Base-by-base conservation (phyloP, 176 grass and related monocot genomes). In the Rhipidocladum racemiflorum region DNA sequence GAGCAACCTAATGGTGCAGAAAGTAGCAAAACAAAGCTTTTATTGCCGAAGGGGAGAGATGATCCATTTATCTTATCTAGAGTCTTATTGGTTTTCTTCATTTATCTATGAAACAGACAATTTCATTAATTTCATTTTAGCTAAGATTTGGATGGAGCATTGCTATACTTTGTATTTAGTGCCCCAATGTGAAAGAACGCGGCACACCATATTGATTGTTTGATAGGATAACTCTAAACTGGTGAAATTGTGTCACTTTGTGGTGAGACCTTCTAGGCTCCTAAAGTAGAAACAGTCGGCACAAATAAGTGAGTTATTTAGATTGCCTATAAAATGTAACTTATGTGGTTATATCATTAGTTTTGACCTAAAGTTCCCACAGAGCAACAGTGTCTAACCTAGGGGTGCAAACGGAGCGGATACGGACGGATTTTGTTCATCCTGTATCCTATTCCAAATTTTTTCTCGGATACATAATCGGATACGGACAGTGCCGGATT, bases 291-390 rank as follows among this genome's bases (percentile, higher is more conserved):
- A 27, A 80, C 32, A 81, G 35, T 69, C 6, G 10, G 66, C 10
- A 21, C 2, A 80, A 75, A 80, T 27, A 68, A 68, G 27, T 8
- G 65, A 66, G 30, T 67, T 80, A n/a, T 67, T 80, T 28, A 69
- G 15, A 57, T 56, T 54, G 40, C 30, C 38, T 70, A 57, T 18
- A 54, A 12, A 18, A 40, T 32, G 65, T 17, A 39, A 35, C 14
- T 55, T 68, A 15, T 18, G 3, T 39, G 24, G 60, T 35, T 5
- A 65, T 10, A 32, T 45, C 27, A 79, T 50, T 61, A 39, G n/a
- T 44, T 79, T 53, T 70, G 25, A 60, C 24, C 38, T 69, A 45
- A 60, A 70, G 50, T 28, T 27, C 23, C 5, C 16, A 49, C 25
- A 21, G 10, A 56, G 35, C 18, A 44, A 81, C 20, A 46, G 1